These are phyloP conservation scores for Drechslerella stenobrocha DNA, from an alignment of 2,329 filamentous ascomycete species.

Conservation along the genomic window DNA sequence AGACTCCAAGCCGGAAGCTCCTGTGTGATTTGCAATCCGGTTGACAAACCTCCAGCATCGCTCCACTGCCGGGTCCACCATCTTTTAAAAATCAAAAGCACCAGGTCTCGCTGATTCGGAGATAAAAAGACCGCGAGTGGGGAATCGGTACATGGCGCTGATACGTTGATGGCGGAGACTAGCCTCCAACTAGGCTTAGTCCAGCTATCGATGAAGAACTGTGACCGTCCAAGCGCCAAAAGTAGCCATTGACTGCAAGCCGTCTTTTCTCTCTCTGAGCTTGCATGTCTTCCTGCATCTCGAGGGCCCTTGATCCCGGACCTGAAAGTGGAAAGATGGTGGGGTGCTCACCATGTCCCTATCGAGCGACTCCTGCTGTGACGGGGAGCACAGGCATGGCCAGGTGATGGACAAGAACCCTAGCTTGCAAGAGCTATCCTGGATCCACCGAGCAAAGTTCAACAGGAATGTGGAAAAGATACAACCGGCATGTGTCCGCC, in stretches of 20 bases:
- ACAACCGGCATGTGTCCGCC: constrained; percentile 45
- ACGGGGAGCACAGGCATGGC: constrained; percentile 44
- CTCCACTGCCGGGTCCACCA: constrained; percentile 20
- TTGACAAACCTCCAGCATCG: constrained; percentile 49
- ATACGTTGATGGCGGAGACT: constrained; percentile 14
- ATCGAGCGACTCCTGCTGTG: constrained; percentile 38
- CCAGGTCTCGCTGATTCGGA: constrained; percentile 25
- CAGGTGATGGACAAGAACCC: constrained; percentile 48
- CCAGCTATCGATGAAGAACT: constrained; percentile 1
- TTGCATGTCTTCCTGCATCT: constrained; percentile 38
- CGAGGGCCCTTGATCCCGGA: constrained; percentile 46
- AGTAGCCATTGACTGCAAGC: constrained; percentile 42
- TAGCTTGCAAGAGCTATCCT: constrained; percentile 32
- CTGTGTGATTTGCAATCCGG: constrained; percentile 46
- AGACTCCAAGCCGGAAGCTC: constrained; percentile 6
- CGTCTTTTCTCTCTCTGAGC: constrained; percentile 6
- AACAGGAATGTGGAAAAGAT: constrained; percentile 30
- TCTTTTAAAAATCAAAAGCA: constrained; percentile 40
- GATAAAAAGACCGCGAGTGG: constrained; percentile 43
- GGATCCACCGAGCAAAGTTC: constrained; percentile 20
- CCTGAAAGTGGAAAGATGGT: constrained; percentile 44
- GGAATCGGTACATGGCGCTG: constrained; percentile 13
- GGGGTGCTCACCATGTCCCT: constrained; percentile 44
- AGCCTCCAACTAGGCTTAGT: constrained; percentile 31
- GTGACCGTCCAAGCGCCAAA: constrained; percentile 36